These are phyloP conservation scores for Acephala macrosclerotiorum DNA, from an alignment of 2,329 filamentous ascomycete genomes.

Conservation along the genomic window DNA sequence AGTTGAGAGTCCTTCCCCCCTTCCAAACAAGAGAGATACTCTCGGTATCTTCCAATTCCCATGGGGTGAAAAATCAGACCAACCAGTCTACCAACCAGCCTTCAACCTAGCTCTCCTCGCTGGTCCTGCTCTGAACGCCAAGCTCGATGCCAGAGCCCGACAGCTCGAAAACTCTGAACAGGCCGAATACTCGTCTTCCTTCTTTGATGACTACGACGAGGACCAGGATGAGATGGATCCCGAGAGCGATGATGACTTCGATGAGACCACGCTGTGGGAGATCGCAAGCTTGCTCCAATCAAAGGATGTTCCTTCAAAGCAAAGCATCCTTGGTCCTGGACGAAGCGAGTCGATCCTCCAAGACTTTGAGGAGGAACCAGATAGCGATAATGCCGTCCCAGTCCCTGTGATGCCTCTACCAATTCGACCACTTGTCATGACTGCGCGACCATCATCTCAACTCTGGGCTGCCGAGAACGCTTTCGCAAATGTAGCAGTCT, in stretches of 20 bases:
- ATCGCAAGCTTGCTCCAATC: constrained; percentile 66
- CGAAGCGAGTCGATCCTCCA: constrained; percentile 26
- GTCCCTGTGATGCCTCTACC: constrained; percentile 26
- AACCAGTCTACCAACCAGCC: constrained; percentile 52
- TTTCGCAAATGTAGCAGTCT: background rate
- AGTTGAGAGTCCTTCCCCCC: constrained; percentile 65
- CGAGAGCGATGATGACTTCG: constrained; percentile 51
- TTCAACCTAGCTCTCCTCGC: constrained; percentile 35
- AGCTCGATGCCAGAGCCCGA: constrained; percentile 36
- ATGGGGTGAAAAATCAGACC: constrained; percentile 69
- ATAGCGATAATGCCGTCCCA: constrained; percentile 19
- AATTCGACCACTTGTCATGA: constrained; percentile 34
- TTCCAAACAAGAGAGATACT: constrained; percentile 64
- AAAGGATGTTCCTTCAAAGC: constrained; percentile 58
- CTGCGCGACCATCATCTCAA: constrained; percentile 8
- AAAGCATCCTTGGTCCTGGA: constrained; percentile 54
- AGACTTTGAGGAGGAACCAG: constrained; percentile 36
- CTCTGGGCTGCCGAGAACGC: constrained; percentile 29
- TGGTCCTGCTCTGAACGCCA: constrained; percentile 34
- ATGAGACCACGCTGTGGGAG: constrained; percentile 69
- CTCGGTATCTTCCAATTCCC: constrained; percentile 72
- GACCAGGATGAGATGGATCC: constrained; percentile 46
- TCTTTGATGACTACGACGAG: constrained; percentile 66
- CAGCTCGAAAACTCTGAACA: constrained; percentile 35
- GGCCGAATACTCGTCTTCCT: constrained; percentile 49